phyloP scores from a whole-genome alignment of 2,329 filamentous ascomycete genomes.

The Fonsecaea monophora region DNA sequence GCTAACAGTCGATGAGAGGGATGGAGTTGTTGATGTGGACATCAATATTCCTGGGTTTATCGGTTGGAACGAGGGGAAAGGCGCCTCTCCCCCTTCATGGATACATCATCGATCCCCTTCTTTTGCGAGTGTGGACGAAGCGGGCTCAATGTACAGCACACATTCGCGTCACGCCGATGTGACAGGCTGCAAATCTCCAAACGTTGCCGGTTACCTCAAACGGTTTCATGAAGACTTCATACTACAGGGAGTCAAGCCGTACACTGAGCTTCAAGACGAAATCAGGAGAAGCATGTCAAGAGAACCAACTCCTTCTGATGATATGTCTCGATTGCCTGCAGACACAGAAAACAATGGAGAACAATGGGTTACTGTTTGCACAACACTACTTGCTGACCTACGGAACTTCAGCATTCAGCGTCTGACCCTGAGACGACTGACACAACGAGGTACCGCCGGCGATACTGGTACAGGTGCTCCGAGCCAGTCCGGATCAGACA shows the following conservation, averaged over 20 bases:
- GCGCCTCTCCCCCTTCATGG: slow-evolving; percentile 25
- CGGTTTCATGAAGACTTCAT: slow-evolving; percentile 65
- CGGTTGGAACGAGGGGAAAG: slow-evolving; percentile 43
- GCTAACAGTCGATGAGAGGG: slow-evolving; percentile 50
- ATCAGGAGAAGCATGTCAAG: slow-evolving; percentile 64
- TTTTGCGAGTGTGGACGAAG: slow-evolving; percentile 59
- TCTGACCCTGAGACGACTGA: slow-evolving; percentile 59
- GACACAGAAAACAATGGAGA: slow-evolving; percentile 15
- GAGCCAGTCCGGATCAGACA: slow-evolving; percentile 6
- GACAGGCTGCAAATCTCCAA: slow-evolving; percentile 46
- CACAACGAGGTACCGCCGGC: slow-evolving; percentile 35
- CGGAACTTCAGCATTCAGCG: slow-evolving; percentile 62
- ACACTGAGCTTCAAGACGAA: slow-evolving; percentile 59
- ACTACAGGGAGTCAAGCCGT: slow-evolving; percentile 64
- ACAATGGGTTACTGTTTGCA: slow-evolving; percentile 63
- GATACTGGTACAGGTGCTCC: not conserved
- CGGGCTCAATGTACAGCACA: slow-evolving; percentile 53
- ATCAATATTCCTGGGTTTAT: slow-evolving; percentile 62
- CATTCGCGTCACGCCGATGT: slow-evolving; percentile 45
- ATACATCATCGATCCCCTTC: slow-evolving; percentile 44
- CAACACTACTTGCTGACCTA: slow-evolving; percentile 63
- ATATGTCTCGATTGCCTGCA: slow-evolving; percentile 2
- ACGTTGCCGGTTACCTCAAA: slow-evolving; percentile 65
- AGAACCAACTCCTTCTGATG: slow-evolving; percentile 47
- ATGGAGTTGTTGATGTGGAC: slow-evolving; percentile 67